Percentiles rank a stretch among this genome's conserved stretches.
Conservation (phyloP, 1,284 basidiomycete genomes). For the Jaminaea rosea region DNA sequence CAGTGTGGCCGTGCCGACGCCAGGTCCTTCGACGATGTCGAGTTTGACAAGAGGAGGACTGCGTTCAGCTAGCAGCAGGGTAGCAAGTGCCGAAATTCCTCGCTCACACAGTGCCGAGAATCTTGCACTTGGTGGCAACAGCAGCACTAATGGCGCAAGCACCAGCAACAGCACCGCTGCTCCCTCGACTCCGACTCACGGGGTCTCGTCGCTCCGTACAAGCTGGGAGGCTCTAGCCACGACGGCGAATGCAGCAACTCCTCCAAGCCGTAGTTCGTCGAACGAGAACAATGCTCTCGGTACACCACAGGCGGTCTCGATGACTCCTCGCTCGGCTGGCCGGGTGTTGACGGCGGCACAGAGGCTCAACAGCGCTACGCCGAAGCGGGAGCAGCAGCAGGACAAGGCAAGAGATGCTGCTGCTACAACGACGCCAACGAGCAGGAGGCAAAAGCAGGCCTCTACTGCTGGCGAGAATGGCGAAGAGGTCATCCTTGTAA, state of each 20-base stretch:
- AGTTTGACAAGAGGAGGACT: too few species aligned
- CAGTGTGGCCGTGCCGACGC: too few species aligned
- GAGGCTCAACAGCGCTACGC: conserved; percentile 9
- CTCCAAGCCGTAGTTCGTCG: too few species aligned
- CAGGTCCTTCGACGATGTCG: too few species aligned
- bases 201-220: conserved; percentile 2
- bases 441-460: too few species aligned
- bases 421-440: too few species aligned
- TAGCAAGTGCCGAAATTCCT: conserved; percentile 12
- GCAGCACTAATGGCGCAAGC: not conserved
- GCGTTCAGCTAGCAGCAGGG: conserved; percentile 17
- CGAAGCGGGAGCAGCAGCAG: not conserved
- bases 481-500: too few species aligned
- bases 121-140: not conserved
- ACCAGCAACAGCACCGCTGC: not conserved
- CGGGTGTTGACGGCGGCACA: conserved; percentile 15
- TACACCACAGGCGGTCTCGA: too few species aligned
- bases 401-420: too few species aligned
- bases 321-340: not conserved
- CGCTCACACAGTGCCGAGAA: not conserved
- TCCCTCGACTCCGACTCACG: conserved; percentile 1
- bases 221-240: not conserved
- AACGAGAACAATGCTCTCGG: too few species aligned
- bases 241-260: not conserved
- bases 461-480: too few species aligned